phyloP scores from a whole-genome alignment of 305 asterid genomes.

The Fraxinus paxiana region DNA sequence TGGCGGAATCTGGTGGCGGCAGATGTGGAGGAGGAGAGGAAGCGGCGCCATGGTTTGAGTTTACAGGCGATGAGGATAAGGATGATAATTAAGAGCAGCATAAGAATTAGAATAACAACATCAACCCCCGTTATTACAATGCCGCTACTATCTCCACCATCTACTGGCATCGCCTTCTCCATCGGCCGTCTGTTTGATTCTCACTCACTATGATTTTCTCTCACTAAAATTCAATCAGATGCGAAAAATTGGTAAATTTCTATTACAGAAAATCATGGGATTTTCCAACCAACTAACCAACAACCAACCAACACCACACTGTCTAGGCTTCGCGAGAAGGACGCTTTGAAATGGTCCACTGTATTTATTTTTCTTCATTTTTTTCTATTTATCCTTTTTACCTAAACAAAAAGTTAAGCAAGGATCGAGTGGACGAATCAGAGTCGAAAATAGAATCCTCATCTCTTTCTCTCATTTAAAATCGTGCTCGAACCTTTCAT shows the following conservation, averaged over 20 bases:
- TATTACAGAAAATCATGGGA: conserved; percentile 20
- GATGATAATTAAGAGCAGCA: conserved; percentile 66
- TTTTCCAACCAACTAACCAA: conserved; percentile 31
- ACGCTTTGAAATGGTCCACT: conserved; percentile 52
- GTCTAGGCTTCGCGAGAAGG: conserved; percentile 43
- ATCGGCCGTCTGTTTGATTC: conserved; percentile 37
- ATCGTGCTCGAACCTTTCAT: not conserved
- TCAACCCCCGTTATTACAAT: conserved; percentile 28
- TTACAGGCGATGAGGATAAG: conserved; percentile 71
- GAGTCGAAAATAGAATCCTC: not conserved
- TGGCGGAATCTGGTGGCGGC: conserved; percentile 44
- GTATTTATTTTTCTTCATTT: not conserved
- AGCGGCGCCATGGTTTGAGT: conserved; percentile 79
- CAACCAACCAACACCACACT: conserved; percentile 23
- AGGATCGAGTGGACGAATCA: not conserved
- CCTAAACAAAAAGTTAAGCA: not conserved
- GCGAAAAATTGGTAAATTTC: conserved; percentile 25
- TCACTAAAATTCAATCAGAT: conserved; percentile 29
- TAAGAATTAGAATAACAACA: conserved; percentile 47
- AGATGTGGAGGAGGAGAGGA: conserved; percentile 34
- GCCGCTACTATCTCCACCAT: conserved; percentile 31
- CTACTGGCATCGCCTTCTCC: conserved; percentile 58
- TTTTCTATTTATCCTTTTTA: not conserved
- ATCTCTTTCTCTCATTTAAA: not conserved
- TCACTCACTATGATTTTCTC: conserved; percentile 32